These are phyloP conservation scores for Phialophora verrucosa DNA, from an alignment of 2,329 filamentous ascomycete species.

Conservation along the genomic window DNA sequence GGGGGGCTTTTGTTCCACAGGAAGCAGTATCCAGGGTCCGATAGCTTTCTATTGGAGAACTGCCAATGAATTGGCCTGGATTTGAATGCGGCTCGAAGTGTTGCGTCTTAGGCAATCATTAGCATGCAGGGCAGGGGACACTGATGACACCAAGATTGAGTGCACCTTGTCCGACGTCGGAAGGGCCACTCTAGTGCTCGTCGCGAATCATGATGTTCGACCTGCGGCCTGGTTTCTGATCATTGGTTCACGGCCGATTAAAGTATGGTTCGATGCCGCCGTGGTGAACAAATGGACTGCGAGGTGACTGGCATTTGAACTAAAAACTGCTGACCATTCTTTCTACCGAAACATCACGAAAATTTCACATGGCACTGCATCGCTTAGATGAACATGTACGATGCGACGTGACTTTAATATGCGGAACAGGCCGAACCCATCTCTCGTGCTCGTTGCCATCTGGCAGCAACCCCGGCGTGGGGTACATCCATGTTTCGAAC, in stretches of 20 bases:
- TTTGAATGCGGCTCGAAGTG: conserved; percentile 29
- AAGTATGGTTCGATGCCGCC: conserved; percentile 3
- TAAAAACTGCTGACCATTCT: conserved; percentile 2
- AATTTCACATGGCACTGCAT: conserved; percentile 14
- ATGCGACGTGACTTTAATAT: conserved; percentile 12
- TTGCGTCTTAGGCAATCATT: conserved; percentile 10
- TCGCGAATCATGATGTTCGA: conserved; percentile 6
- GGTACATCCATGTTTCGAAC: conserved; percentile 7
- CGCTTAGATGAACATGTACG: conserved; percentile 15
- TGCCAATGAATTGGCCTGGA: conserved; percentile 22
- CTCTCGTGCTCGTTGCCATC: conserved; percentile 10
- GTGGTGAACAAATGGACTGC: conserved; percentile 3
- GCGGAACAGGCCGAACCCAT: not conserved
- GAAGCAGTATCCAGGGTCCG: conserved; percentile 9
- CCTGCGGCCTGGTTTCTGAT: not conserved
- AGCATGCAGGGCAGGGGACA: conserved; percentile 31
- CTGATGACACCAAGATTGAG: conserved; percentile 3
- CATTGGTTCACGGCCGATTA: conserved; percentile 1
- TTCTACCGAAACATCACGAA: not conserved
- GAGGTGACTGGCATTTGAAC: conserved; percentile 2
- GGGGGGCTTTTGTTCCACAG: not conserved
- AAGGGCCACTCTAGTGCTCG: conserved; percentile 30
- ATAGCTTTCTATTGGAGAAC: not conserved
- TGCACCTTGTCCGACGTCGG: conserved; percentile 29
- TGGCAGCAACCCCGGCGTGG: conserved; percentile 15